These are phyloP conservation scores for Calocybe indica DNA, from an alignment of 768 basidiomycete genomes.

Conservation along the genomic window DNA sequence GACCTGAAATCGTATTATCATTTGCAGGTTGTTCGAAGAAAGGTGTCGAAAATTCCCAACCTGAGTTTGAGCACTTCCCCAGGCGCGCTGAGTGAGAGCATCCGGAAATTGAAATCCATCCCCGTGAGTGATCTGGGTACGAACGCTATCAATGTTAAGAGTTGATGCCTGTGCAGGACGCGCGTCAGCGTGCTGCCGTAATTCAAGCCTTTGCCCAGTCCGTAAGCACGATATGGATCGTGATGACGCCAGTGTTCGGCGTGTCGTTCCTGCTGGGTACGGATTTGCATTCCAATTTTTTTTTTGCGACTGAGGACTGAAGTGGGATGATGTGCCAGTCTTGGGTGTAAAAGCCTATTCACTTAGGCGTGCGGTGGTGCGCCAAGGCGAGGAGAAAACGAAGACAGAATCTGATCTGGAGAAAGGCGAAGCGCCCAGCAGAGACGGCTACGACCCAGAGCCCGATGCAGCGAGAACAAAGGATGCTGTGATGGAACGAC, in stretches of 20 bases:
- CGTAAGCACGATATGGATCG: slow-evolving; percentile 61
- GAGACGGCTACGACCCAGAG: slow-evolving; percentile 3
- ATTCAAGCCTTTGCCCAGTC: slow-evolving; percentile 60
- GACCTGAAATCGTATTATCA: neutral
- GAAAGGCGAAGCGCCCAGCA: slow-evolving; percentile 8
- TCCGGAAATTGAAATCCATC: slow-evolving; percentile 38
- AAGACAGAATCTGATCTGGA: slow-evolving; percentile 12
- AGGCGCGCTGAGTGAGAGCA: slow-evolving; percentile 38
- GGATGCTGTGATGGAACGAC: slow-evolving; percentile 9
- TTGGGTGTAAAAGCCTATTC: slow-evolving; percentile 57
- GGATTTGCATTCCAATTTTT: slow-evolving; percentile 5
- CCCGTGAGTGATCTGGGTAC: slow-evolving; percentile 23
- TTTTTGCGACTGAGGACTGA: neutral
- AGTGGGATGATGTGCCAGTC: slow-evolving; percentile 24
- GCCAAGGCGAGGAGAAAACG: slow-evolving; percentile 27
- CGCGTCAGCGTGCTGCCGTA: slow-evolving; percentile 37
- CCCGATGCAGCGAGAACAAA: slow-evolving; percentile 8
- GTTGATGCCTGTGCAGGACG: slow-evolving; percentile 32
- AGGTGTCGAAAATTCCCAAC: slow-evolving; percentile 31
- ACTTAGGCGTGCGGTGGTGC: slow-evolving; percentile 44
- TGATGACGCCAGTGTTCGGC: slow-evolving; percentile 52
- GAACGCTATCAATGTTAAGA: neutral
- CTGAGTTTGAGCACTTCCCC: slow-evolving; percentile 33
- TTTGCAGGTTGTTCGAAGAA: slow-evolving; percentile 28
- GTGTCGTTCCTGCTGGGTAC: slow-evolving; percentile 46